phyloP scores from a whole-genome alignment of 2,329 filamentous ascomycete genomes.

The Taxawa tesnikishii region DNA sequence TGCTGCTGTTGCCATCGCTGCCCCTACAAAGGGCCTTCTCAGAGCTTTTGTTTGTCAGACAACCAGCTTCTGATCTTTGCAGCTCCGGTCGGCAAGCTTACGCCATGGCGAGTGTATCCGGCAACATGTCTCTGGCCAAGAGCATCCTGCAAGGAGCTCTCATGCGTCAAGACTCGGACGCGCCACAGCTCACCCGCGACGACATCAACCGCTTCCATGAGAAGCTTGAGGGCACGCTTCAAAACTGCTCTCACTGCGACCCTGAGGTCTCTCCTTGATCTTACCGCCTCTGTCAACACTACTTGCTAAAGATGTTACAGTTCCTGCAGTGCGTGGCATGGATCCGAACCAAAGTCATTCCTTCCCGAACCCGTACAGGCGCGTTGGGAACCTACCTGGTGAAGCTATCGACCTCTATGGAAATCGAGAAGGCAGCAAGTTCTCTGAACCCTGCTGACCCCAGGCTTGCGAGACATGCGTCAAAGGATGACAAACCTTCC shows the following conservation, averaged over 20 bases:
- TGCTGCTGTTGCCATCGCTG: too few species aligned
- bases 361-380: slow-evolving; percentile 6
- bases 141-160: not conserved
- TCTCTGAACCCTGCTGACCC: slow-evolving; percentile 2
- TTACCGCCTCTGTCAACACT: not conserved
- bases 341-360: slow-evolving; percentile 7
- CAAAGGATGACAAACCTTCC: slow-evolving; percentile 2
- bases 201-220: slow-evolving; percentile 7
- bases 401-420: slow-evolving; percentile 1
- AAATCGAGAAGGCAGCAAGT: not conserved
- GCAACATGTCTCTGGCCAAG: not conserved
- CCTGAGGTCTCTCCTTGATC: slow-evolving; percentile 7
- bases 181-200: slow-evolving; percentile 3
- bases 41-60: too few species aligned
- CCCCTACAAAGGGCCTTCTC: too few species aligned
- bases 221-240: slow-evolving; percentile 1
- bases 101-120: too few species aligned
- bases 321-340: slow-evolving; percentile 8
- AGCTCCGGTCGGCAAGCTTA: too few species aligned
- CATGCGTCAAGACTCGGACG: not conserved
- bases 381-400: slow-evolving; percentile 8
- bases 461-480: not conserved
- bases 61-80: too few species aligned
- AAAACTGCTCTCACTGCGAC: not conserved
- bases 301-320: slow-evolving; percentile 8